Evolutionary conservation across 2,329 filamentous ascomycete genomes (phyloP).

Genomic region (Ilyonectria robusta): DNA sequence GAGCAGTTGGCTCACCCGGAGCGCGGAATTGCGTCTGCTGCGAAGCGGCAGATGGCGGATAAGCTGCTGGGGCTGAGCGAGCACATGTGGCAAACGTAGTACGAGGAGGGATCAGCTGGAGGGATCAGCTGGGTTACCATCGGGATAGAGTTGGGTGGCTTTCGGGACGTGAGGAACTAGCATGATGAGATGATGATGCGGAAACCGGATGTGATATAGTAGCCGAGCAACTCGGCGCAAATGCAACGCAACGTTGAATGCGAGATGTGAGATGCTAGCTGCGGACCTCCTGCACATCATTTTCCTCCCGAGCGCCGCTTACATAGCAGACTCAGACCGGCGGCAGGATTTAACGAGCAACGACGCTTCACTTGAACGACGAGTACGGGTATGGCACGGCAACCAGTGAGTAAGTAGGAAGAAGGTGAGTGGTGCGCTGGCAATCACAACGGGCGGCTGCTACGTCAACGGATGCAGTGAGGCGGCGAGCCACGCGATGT

Average conservation of each 20-base stretch:
- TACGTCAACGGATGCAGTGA: not conserved
- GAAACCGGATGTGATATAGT: not conserved
- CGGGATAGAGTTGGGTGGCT: slow-evolving; percentile 32
- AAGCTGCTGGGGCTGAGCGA: slow-evolving; percentile 79
- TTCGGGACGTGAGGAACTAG: slow-evolving; percentile 24
- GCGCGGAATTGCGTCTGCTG: slow-evolving; percentile 76
- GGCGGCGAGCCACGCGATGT: not conserved
- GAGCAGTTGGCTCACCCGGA: slow-evolving; percentile 76
- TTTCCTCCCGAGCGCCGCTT: not conserved
- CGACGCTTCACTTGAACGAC: not conserved
- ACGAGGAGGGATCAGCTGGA: slow-evolving; percentile 14
- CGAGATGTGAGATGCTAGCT: not conserved
- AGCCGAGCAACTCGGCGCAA: not conserved
- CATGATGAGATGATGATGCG: slow-evolving; percentile 22
- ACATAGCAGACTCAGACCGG: not conserved
- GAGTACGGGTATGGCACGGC: not conserved
- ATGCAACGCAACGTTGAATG: slow-evolving; percentile 3
- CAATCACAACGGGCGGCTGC: slow-evolving; percentile 2
- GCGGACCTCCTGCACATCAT: not conserved
- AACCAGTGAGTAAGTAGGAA: not conserved
- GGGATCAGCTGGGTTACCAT: not conserved
- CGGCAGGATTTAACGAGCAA: not conserved
- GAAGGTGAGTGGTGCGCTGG: not conserved
- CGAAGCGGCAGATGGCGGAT: slow-evolving; percentile 79
- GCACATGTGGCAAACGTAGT: slow-evolving; percentile 74